A percentile compares a stretch with the other conserved stretches of the same genome.
These are phyloP conservation scores for Ilex aquifolium DNA, from an alignment of 257 asterid genomes.

Conservation along the genomic window DNA sequence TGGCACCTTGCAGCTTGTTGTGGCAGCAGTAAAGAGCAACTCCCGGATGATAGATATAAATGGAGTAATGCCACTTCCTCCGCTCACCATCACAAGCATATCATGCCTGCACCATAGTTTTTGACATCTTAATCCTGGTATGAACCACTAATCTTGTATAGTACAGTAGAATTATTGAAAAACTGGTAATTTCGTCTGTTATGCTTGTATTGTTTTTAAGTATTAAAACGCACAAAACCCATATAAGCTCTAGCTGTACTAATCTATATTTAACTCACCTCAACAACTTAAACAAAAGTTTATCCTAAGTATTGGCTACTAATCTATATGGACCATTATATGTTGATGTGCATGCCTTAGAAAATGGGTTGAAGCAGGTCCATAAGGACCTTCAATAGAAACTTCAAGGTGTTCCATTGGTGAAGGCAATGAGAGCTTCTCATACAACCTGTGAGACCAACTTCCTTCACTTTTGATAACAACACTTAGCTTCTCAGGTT, in stretches of 20 bases:
- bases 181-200: too few relatives aligned
- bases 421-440: constrained; percentile 23
- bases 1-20: constrained; percentile 20
- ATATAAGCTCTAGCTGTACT: too few relatives aligned
- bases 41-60: constrained; percentile 55
- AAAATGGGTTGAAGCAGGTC: constrained; percentile 38
- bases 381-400: constrained; percentile 60
- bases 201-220: too few relatives aligned
- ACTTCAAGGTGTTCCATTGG: constrained; percentile 33
- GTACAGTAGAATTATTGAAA: too few relatives aligned
- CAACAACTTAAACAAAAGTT: too few relatives aligned
- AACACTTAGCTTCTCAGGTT: constrained; percentile 25
- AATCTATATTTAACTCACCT: too few relatives aligned
- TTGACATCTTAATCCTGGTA: too few relatives aligned
- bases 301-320: too few relatives aligned
- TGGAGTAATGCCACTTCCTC: constrained; percentile 75
- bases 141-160: too few relatives aligned
- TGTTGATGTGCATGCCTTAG: constrained; percentile 18
- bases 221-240: too few relatives aligned
- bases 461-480: constrained; percentile 27
- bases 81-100: constrained; percentile 51
- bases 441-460: constrained; percentile 33
- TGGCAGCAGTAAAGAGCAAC: constrained; percentile 23
- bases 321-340: too few relatives aligned
- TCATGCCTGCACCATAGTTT: constrained; percentile 28